phyloP scores from a whole-genome alignment of 1,139 yeast species.

The Geotrichum australiense region DNA sequence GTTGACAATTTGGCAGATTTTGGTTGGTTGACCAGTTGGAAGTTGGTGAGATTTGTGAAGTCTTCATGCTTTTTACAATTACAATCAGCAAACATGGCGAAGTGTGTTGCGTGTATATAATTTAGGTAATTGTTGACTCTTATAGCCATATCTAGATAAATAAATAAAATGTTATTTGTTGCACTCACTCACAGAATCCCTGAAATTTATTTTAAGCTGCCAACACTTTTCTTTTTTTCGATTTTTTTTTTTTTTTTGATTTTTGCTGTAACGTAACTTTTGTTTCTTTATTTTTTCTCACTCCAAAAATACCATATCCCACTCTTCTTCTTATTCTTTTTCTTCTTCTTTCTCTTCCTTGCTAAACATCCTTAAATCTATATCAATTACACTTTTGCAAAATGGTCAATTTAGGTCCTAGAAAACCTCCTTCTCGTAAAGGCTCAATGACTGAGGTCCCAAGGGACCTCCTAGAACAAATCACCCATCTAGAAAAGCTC shows the following conservation, averaged over 20 bases:
- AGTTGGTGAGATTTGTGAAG: too few relatives aligned
- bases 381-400: not conserved
- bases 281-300: not conserved
- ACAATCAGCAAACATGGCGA: too few relatives aligned
- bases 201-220: not conserved
- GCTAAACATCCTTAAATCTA: too few relatives aligned
- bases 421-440: conserved; percentile 74
- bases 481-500: conserved; percentile 51
- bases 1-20: too few relatives aligned
- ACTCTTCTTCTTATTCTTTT: not conserved
- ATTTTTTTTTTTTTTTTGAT: not conserved
- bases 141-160: too few relatives aligned
- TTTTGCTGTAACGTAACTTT: not conserved
- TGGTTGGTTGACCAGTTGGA: too few relatives aligned
- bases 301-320: not conserved
- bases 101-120: too few relatives aligned
- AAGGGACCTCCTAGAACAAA: conserved; percentile 51
- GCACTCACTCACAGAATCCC: too few relatives aligned
- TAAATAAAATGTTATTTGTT: too few relatives aligned
- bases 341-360: not conserved
- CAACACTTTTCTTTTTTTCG: not conserved
- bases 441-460: conserved; percentile 76
- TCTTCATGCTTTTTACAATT: too few relatives aligned
- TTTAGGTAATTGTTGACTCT: too few relatives aligned
- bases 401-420: conserved; percentile 84